These are phyloP conservation scores for Globisporangium parvum DNA, from an alignment of 352 stramenopile species.

Conservation along the genomic window DNA sequence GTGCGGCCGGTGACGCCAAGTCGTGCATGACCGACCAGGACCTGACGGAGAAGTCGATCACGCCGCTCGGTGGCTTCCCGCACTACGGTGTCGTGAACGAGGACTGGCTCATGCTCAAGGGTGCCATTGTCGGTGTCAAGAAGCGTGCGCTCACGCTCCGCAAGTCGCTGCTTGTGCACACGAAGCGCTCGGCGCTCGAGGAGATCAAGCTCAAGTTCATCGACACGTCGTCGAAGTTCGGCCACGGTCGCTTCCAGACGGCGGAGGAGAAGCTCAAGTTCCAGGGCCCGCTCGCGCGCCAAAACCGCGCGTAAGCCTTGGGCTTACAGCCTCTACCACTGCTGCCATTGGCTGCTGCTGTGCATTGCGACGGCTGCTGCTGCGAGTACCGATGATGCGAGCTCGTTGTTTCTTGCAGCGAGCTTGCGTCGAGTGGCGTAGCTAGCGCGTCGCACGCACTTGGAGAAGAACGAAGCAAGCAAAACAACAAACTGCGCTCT, in stretches of 20 bases:
- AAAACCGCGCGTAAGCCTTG: constrained; percentile 80
- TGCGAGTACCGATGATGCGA: background rate
- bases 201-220: constrained; percentile 95
- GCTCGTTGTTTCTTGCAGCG: too few species aligned
- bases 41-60: constrained; percentile 99
- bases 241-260: constrained; percentile 99
- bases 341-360: constrained; percentile 12
- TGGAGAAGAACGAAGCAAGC: constrained; percentile 12
- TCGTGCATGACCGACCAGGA: constrained; percentile 98
- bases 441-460: background rate
- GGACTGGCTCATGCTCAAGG: constrained; percentile 99
- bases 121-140: constrained; percentile 96
- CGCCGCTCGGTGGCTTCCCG: constrained; percentile 98
- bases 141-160: constrained; percentile 98
- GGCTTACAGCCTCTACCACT: background rate
- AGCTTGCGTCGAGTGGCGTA: constrained; percentile 3
- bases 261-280: constrained; percentile 99
- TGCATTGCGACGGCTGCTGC: constrained; percentile 3
- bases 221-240: constrained; percentile 98
- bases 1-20: constrained; percentile 89
- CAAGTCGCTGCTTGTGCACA: constrained; percentile 98
- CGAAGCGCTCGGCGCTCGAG: constrained; percentile 96
- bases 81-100: constrained; percentile 99
- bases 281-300: constrained; percentile 93
- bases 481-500: constrained; percentile 13